Evolutionary conservation across 2,329 filamentous ascomycete species (phyloP).

Genomic region (Mariannaea elegans): DNA sequence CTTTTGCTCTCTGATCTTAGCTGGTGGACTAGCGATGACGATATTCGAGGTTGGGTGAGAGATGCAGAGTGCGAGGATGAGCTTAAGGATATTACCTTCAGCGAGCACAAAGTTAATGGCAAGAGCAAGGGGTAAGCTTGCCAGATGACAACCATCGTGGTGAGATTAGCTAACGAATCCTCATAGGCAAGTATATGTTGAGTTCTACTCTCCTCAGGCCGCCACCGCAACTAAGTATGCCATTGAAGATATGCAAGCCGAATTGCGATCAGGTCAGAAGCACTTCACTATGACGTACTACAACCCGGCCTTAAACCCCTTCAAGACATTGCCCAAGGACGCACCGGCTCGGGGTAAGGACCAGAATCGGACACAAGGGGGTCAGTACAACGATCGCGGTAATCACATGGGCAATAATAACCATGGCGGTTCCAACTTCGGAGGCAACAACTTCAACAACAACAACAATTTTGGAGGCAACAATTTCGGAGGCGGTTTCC

Average conservation of each 20-base stretch:
- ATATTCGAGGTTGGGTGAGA: conserved; percentile 86
- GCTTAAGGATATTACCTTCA: conserved; percentile 93
- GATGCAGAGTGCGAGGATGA: conserved; percentile 84
- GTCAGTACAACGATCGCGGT: conserved; percentile 59
- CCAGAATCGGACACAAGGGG: conserved; percentile 61
- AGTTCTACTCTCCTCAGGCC: conserved; percentile 84
- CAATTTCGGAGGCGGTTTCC: conserved; percentile 62
- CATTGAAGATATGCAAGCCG: conserved; percentile 71
- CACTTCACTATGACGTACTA: conserved; percentile 80
- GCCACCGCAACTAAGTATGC: conserved; percentile 85
- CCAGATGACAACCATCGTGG: neutral
- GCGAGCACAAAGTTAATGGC: conserved; percentile 98
- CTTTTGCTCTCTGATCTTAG: conserved; percentile 88
- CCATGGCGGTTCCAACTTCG: conserved; percentile 21
- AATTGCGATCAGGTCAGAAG: conserved; percentile 67
- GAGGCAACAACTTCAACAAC: conserved; percentile 56
- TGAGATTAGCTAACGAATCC: conserved; percentile 20
- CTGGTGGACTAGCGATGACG: conserved; percentile 98
- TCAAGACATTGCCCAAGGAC: conserved; percentile 91
- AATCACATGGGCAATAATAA: conserved; percentile 29
- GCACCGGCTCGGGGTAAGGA: conserved; percentile 72
- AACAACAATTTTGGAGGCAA: conserved; percentile 53
- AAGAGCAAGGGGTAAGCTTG: conserved; percentile 91
- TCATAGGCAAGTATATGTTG: conserved; percentile 79
- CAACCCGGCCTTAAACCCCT: conserved; percentile 81